Percentiles rank a stretch among this genome's conserved stretches.
Conservation (phyloP, 2,329 filamentous ascomycete species). For the Davidsoniella eucalypti region DNA sequence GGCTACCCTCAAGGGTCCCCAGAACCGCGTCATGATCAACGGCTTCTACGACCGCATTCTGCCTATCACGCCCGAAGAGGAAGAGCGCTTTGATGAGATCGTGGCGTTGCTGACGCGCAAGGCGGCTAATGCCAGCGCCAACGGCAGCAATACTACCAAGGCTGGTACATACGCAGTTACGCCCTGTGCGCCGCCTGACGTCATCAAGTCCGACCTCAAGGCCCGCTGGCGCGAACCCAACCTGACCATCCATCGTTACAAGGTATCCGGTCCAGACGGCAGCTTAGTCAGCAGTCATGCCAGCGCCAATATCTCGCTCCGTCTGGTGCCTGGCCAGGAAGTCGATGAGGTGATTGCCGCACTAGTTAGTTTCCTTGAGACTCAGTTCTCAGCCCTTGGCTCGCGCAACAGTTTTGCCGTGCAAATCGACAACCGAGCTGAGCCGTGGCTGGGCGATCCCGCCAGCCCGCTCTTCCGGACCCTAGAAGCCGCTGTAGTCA, state of each 20-base stretch:
- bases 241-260: conserved; percentile 82
- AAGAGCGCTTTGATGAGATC: conserved; percentile 70
- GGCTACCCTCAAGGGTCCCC: conserved; percentile 61
- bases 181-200: not conserved
- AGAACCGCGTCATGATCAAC: conserved; percentile 70
- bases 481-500: conserved; percentile 67
- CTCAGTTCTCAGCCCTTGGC: conserved; percentile 56
- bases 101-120: conserved; percentile 52
- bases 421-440: conserved; percentile 79
- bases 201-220: conserved; percentile 69
- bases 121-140: not conserved
- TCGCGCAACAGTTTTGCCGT: conserved; percentile 70
- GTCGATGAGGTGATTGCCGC: conserved; percentile 56
- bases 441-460: conserved; percentile 90
- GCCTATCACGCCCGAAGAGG: conserved; percentile 57
- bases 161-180: too few species aligned
- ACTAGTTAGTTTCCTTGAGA: conserved; percentile 49
- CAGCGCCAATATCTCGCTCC: conserved; percentile 74
- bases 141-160: not conserved
- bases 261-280: conserved; percentile 80
- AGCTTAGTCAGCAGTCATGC: conserved; percentile 84
- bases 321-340: conserved; percentile 86
- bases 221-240: conserved; percentile 91
- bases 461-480: conserved; percentile 82
- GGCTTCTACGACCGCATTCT: conserved; percentile 78